Base-by-base conservation (phyloP, 345 rosid species). In the Odontarrhena argentea region DNA sequence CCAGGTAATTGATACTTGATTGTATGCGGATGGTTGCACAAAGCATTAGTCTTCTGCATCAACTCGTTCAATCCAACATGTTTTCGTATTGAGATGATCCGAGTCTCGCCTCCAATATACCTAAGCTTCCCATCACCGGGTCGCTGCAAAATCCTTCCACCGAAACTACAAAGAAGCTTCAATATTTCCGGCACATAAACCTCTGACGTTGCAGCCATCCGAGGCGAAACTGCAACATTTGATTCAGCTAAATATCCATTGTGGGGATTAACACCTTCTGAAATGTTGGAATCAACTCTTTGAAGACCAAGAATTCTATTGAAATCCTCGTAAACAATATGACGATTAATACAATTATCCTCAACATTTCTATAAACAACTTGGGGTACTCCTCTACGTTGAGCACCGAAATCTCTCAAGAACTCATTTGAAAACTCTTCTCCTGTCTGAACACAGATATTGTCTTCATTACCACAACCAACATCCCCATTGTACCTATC, bases 1-100 rank as follows among this genome's bases (percentile, higher is more conserved):
- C 86, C 93, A 0, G 98, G 98, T 58, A 93, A 94, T 57, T 93
- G 98, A 71, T 90, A 93, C 78, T 82, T 93, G 77, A 93, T 84
- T 6, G 83, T 83, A 67, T 90, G 96, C 9, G 87, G 79, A 25
- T 86, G 88, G 60, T 74, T 83, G 65, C 87, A 85, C 69, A 93
- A 71, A 50, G 75, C 90, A 7, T 70, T 64, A 48, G 92, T 88
- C 76, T 87, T 93, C 74, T 59, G 79, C 65, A 83, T 77, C 54
- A 93, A 75, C 46, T 90, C 96, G 2, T 76, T 80, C 80, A 83
- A 84, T 0, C 85, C 76, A 47, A 82, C 67, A 57, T 73, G 60
- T 65, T 79, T 83, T 41, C 85, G 73, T 22, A 90, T 78, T 14
- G 92, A 85, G 69, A 93, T 77, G 32, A 89, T 93, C 42, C 96